A percentile compares a stretch with the other conserved stretches of the same genome.
These are phyloP conservation scores for Coprinopsis cinerea DNA, from an alignment of 768 basidiomycete species.

Conservation along the genomic window DNA sequence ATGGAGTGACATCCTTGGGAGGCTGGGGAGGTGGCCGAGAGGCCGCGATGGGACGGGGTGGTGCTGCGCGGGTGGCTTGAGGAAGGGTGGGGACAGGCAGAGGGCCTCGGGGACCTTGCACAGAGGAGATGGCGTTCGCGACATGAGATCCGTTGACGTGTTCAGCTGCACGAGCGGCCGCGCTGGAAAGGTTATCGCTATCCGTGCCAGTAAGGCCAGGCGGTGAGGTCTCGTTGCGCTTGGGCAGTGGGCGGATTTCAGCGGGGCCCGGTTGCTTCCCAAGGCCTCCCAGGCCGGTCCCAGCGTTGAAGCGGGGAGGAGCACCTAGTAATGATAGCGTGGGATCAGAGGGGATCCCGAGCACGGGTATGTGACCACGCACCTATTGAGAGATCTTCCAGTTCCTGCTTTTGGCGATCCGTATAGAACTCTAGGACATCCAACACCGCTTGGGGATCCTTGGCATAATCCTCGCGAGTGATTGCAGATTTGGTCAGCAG, in stretches of 20 bases:
- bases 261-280: slow-evolving; percentile 30
- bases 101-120: slow-evolving; percentile 22
- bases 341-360: too few relatives aligned
- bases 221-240: slow-evolving; percentile 38
- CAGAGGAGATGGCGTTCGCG: slow-evolving; percentile 29
- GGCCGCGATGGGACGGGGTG: slow-evolving; percentile 28
- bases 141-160: slow-evolving; percentile 50
- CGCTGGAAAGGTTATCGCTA: slow-evolving; percentile 35
- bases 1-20: slow-evolving; percentile 55
- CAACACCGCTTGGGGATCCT: slow-evolving; percentile 94
- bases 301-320: slow-evolving; percentile 82
- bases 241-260: slow-evolving; percentile 18
- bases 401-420: slow-evolving; percentile 92
- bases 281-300: slow-evolving; percentile 84
- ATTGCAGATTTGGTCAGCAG: slow-evolving; percentile 96
- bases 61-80: slow-evolving; percentile 24
- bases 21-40: slow-evolving; percentile 66
- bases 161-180: slow-evolving; percentile 58
- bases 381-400: slow-evolving; percentile 48
- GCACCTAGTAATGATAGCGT: slow-evolving; percentile 31
- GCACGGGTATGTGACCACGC: too few relatives aligned
- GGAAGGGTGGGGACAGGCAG: slow-evolving; percentile 23
- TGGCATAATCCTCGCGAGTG: slow-evolving; percentile 95
- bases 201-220: slow-evolving; percentile 34
- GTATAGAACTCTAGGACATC: slow-evolving; percentile 99